These are phyloP conservation scores for Teratosphaeria zuluensis DNA, from an alignment of 2,329 filamentous ascomycete genomes.

Conservation along the genomic window DNA sequence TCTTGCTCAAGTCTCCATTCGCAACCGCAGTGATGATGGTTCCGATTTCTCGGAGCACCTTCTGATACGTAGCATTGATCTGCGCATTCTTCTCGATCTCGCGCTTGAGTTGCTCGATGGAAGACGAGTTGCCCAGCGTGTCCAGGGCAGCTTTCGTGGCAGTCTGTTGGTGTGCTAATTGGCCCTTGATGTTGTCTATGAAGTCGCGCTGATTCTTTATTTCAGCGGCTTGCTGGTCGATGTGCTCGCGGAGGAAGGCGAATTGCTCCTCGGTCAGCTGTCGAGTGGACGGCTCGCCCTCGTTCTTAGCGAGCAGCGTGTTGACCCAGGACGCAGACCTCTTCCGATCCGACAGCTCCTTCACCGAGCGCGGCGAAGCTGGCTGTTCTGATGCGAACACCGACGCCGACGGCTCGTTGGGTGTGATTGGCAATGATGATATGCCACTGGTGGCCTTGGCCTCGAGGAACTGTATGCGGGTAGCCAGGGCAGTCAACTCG, in stretches of 20 bases:
- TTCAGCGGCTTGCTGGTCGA: constrained; percentile 87
- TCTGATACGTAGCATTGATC: constrained; percentile 97
- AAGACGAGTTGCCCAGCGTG: constrained; percentile 72
- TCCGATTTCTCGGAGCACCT: constrained; percentile 89
- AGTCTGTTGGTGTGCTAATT: constrained; percentile 76
- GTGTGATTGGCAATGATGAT: constrained; percentile 60
- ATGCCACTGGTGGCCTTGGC: constrained; percentile 50
- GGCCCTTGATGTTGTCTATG: constrained; percentile 74
- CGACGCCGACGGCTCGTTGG: constrained; percentile 53
- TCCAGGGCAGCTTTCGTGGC: constrained; percentile 74
- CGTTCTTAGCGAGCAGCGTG: constrained; percentile 46
- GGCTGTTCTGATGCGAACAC: constrained; percentile 43
- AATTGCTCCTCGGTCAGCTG: constrained; percentile 73
- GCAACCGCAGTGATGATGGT: constrained; percentile 96
- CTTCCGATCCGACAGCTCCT: constrained; percentile 18
- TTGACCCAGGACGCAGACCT: constrained; percentile 37
- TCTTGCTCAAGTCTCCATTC: constrained; percentile 90
- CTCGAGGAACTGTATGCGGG: constrained; percentile 75
- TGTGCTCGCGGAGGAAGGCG: constrained; percentile 75
- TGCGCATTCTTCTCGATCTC: constrained; percentile 96
- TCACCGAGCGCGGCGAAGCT: constrained; percentile 19
- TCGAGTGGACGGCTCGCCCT: constrained; percentile 37
- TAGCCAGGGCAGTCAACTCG: constrained; percentile 69
- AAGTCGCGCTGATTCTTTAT: constrained; percentile 80
- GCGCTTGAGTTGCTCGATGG: constrained; percentile 79